Base-by-base conservation (phyloP, 257 asterid species). In the Solanum chmielewskii region DNA sequence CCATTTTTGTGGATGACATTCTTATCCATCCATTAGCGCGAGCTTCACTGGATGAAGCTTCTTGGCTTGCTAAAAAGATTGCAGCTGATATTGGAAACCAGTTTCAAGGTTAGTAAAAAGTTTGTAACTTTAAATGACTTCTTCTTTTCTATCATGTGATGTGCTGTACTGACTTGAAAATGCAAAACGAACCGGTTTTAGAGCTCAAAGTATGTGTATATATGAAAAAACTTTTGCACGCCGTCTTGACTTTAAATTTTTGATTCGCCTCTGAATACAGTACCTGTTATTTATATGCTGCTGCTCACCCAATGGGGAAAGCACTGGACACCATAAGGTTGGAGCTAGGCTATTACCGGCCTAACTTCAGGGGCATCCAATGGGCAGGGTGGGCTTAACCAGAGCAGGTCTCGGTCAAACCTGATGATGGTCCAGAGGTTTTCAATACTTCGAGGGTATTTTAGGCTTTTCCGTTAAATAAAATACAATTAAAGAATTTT, bases 311-410 rank as follows among this genome's bases (percentile, higher is more conserved):
- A 41, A 88, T 89, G 2, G 94, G 94, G 74, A 91, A 92, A 88
- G 91, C 94, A 3, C 47, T 91, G 68, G 98, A 92, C 83, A 92
- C 91, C 31, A 93, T 93, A 68, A 86, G 98, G 84, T 92, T 96
- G 35, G 98, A 94, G 84, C 92, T 94, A 1, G 94, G 95, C 85
- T 94, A 87, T 73, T 94, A 88, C 64, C 91, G 93, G 77, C 95
- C 95, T 10, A 94, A 92, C 91, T 76, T 56, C 23, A 86, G 85
- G 92, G 96, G 95, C 21, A 91, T 87, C 89, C 90, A 88, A 10
- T 93, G 97, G 97, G 91, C 93, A 9, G 96, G 98, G 9, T 92
- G 93, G 94, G 87, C 91, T 7, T 89, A 90, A 29, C 94, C 95
- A 1, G 92, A 93, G 84, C 87, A 49, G 60, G 91, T 94, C 8